phyloP scores from a whole-genome alignment of 2,329 filamentous ascomycete genomes.

The Fusarium napiforme region DNA sequence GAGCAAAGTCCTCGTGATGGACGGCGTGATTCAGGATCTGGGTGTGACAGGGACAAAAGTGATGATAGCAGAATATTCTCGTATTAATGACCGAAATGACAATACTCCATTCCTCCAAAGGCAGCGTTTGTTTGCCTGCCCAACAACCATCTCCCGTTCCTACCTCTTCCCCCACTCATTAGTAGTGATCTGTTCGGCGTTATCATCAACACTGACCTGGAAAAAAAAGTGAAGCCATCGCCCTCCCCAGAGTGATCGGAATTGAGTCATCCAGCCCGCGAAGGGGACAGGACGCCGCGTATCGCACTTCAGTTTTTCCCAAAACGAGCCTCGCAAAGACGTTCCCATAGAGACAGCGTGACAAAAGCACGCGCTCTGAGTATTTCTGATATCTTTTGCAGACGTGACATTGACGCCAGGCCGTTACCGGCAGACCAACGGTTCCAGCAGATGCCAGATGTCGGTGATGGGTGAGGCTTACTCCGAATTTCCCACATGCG shows the following conservation, averaged over 20 bases:
- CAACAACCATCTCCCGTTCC: neutral
- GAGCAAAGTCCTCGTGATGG: conserved; percentile 9
- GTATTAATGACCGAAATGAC: conserved; percentile 38
- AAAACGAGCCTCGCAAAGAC: conserved; percentile 91
- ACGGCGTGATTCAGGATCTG: neutral
- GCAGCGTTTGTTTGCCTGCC: neutral
- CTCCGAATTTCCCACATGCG: conserved; percentile 99
- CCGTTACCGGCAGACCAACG: conserved; percentile 82
- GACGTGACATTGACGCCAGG: conserved; percentile 81
- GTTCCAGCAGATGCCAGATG: neutral
- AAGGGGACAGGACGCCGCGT: conserved; percentile 73
- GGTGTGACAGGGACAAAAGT: conserved; percentile 1
- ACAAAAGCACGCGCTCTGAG: conserved; percentile 60
- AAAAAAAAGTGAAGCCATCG: conserved; percentile 63
- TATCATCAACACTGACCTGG: conserved; percentile 42
- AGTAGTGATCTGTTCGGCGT: conserved; percentile 42
- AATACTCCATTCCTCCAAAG: conserved; percentile 27
- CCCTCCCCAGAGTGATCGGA: conserved; percentile 91
- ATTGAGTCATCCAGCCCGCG: conserved; percentile 74
- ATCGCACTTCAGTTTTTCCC: conserved; percentile 85
- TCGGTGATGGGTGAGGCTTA: conserved; percentile 75
- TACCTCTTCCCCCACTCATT: conserved; percentile 14
- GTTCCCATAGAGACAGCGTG: conserved; percentile 77
- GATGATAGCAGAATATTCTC: conserved; percentile 23
- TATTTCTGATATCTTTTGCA: conserved; percentile 96